Evolutionary conservation across 345 rosid species (phyloP).

Genomic region (Acer negundo): DNA sequence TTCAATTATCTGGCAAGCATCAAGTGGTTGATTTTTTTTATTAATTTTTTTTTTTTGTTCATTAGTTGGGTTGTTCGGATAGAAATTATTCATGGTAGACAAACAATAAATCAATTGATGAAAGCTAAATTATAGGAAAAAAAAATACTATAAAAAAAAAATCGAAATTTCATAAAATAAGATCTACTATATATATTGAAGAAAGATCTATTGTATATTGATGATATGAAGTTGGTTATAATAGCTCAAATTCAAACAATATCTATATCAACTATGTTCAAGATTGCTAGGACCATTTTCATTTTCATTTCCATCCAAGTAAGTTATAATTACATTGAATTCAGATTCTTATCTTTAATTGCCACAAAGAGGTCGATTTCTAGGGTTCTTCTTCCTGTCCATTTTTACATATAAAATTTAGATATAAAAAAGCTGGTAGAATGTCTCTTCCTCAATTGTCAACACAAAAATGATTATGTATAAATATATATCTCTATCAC

Average conservation of each 20-base stretch:
- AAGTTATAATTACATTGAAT: slow-evolving; percentile 6
- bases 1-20: not conserved
- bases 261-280: not conserved
- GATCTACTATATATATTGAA: too few species aligned
- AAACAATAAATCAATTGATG: not conserved
- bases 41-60: not conserved
- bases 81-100: not conserved
- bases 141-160: not conserved
- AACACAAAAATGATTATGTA: slow-evolving; percentile 27
- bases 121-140: not conserved
- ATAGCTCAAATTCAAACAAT: too few species aligned
- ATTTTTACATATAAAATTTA: not conserved
- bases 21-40: not conserved
- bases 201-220: too few species aligned
- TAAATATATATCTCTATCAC: slow-evolving; percentile 16
- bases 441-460: slow-evolving; percentile 20
- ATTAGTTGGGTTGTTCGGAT: not conserved
- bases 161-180: not conserved
- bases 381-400: not conserved
- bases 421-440: slow-evolving; percentile 21
- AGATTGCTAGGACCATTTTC: not conserved
- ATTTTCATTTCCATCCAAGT: not conserved
- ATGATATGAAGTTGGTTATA: too few species aligned
- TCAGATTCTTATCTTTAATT: slow-evolving; percentile 2
- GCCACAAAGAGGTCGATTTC: slow-evolving; percentile 8